Conservation (phyloP, 345 rosid species). For the Adansonia digitata region DNA sequence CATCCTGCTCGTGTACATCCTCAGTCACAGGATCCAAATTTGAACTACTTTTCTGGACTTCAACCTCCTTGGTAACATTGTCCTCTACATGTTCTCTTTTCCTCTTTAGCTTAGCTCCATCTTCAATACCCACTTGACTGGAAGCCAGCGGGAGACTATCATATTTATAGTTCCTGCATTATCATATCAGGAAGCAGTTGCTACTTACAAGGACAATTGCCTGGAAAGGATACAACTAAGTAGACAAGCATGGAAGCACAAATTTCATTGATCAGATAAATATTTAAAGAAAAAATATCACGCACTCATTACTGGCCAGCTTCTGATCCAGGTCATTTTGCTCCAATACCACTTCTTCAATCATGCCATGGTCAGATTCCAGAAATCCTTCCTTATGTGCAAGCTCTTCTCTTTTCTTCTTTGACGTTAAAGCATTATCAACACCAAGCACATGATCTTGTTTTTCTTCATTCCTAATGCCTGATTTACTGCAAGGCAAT, state of each 20-base stretch:
- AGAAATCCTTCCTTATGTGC: background rate
- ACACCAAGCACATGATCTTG: background rate
- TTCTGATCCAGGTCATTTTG: background rate
- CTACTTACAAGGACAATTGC: background rate
- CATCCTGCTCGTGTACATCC: no score
- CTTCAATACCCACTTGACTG: background rate
- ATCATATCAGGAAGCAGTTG: background rate
- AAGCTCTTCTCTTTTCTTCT: background rate
- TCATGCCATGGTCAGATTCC: background rate
- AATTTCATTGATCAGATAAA: background rate
- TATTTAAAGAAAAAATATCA: background rate
- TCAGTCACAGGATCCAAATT: background rate
- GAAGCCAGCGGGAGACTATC: background rate
- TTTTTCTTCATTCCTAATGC: background rate
- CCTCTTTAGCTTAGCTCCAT: conserved; percentile 8
- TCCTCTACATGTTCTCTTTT: background rate
- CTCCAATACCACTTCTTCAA: background rate
- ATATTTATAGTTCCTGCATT: background rate
- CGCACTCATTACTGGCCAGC: background rate
- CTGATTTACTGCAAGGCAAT: background rate
- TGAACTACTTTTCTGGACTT: background rate
- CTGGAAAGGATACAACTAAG: background rate
- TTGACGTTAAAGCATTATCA: background rate
- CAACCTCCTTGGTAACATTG: background rate
- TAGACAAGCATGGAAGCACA: background rate